Base-by-base conservation (phyloP, 164 flowering plant species). In the Vitis amurensis region DNA sequence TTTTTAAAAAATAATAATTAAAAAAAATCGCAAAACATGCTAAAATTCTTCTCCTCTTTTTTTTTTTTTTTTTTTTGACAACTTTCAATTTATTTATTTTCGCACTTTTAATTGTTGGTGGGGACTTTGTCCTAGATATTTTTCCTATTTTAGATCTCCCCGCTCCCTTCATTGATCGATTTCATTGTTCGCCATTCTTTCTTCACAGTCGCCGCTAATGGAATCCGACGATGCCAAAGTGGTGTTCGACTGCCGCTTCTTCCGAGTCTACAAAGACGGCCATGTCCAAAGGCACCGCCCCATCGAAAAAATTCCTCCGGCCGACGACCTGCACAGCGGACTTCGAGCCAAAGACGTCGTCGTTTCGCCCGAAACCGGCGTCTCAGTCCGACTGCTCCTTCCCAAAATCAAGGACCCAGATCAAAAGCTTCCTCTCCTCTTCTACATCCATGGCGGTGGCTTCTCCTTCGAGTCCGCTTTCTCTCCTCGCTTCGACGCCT, bases 391-490 rank as follows among this genome's bases (percentile, higher is more conserved):
- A 11, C 31, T 87, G 11, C 83, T 58, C 77, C 56, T 71, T 8
- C 88, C 90, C 29, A 47, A 56, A 29, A 17, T 37, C 68, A 44
- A 64, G 63, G 10, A 47, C 30, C 49, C 63, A 11, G 19, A 2
- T 16, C n/a, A 29, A 10, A 85, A 80, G 66, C 70, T 85, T 11
- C 88, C 90, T 2, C 76, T 87, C 12, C 70, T 87, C 0, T 51
- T 87, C 55, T 84, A 85, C 76, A 63, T 73, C 55, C 90, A 87
- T 66, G 91, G 91, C 15, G 91, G 91, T 10, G 91, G 70, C 12
- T 85, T 87, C 60, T 55, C 60, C 55, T 11, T 68, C 6, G 82
- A 66, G 19, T 50, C 80, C 7, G 57, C 91, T 11, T 73, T 66
- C 58, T 67, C 76, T 2, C 69, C 82, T 1, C 1, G 3, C 0